Evolutionary conservation across 106 monocot genomes (phyloP), one percentile per base, ranked within the genome.

Genomic region (Xerophyta viscosa): DNA sequence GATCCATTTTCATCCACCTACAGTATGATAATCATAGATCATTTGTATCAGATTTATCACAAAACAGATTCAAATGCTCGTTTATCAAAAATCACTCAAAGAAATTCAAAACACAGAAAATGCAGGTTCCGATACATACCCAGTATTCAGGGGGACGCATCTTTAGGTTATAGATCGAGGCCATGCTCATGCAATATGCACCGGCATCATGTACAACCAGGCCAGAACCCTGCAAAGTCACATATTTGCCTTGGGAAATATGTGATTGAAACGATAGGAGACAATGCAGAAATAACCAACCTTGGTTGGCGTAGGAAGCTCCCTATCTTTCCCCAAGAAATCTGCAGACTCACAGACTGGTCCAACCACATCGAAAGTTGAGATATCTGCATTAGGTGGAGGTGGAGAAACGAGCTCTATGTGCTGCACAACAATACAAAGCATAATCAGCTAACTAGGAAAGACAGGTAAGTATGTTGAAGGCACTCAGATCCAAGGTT

Each of bases 111-210:
- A 2, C 7, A 6, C 12, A 11, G 25, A 8, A 52, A 52, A 17
- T 6, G 27, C 23, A 24, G 21, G 17, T 31, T 24, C 14, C 23
- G n/a, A n/a, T 39, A 2, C 48, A 27, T 73, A 81, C 77, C 81
- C 77, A 81, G 48, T 77, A 77, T 37, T 77, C 87, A 27, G 81
- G 77, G 6, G 96, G 96, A 24, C 88, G 66, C 96, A 98, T 76
- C 56, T 89, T 98, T 21, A 98, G 61, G 54, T 89, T 96, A 50
- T 98, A 98, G 2, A 82, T 98, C 11, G 96, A 98, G 22, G 96
- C 96, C 96, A 98, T 98, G 71, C 94, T 94, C 94, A 94, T 94
- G 67, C 94, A 94, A 48, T 94, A 94, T 27, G 88, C 88, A 66
- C 94, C 94, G 14, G 94, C 94, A 61, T 94, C 94, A 67, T 88